Percentiles rank a stretch among this genome's conserved stretches.
These are phyloP conservation scores for Trichothecium roseum DNA, from an alignment of 2,329 filamentous ascomycete species.

Conservation along the genomic window DNA sequence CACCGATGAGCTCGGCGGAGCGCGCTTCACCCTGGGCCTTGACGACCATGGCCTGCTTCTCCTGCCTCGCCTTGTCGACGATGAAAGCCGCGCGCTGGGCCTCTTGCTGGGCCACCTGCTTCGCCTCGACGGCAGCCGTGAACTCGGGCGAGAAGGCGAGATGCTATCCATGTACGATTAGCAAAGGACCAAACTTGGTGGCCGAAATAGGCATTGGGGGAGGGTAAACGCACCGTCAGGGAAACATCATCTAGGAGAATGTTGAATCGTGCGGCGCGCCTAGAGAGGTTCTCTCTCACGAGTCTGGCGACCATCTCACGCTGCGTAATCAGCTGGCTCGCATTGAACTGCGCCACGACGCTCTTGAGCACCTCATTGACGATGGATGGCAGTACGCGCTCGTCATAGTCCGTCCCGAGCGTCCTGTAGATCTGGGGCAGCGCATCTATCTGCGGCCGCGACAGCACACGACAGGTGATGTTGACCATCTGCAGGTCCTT, in stretches of 20 bases:
- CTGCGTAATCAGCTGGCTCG: slow-evolving; percentile 95
- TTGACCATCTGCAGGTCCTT: slow-evolving; percentile 99
- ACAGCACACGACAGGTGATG: slow-evolving; percentile 98
- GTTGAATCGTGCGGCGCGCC: slow-evolving; percentile 90
- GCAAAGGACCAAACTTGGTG: background rate
- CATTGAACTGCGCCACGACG: slow-evolving; percentile 98
- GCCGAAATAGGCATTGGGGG: slow-evolving; percentile 6
- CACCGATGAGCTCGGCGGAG: slow-evolving; percentile 94
- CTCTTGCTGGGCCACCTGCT: slow-evolving; percentile 77
- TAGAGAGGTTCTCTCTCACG: slow-evolving; percentile 85
- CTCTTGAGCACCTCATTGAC: slow-evolving; percentile 99
- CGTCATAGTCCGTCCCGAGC: slow-evolving; percentile 90
- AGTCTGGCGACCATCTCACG: slow-evolving; percentile 90
- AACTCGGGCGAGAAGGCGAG: slow-evolving; percentile 66
- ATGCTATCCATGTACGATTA: slow-evolving; percentile 35
- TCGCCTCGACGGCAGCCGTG: slow-evolving; percentile 62
- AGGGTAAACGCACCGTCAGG: slow-evolving; percentile 57
- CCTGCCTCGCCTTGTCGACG: slow-evolving; percentile 96
- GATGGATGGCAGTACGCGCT: slow-evolving; percentile 91
- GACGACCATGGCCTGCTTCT: slow-evolving; percentile 98
- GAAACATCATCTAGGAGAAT: slow-evolving; percentile 97
- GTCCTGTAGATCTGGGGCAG: slow-evolving; percentile 97
- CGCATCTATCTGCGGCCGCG: slow-evolving; percentile 74
- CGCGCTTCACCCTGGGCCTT: slow-evolving; percentile 98
- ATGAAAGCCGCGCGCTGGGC: slow-evolving; percentile 95